Evolutionary conservation across 495 filamentous ascomycete genomes (phyloP).

Genomic region (Penicillium nucicola): DNA sequence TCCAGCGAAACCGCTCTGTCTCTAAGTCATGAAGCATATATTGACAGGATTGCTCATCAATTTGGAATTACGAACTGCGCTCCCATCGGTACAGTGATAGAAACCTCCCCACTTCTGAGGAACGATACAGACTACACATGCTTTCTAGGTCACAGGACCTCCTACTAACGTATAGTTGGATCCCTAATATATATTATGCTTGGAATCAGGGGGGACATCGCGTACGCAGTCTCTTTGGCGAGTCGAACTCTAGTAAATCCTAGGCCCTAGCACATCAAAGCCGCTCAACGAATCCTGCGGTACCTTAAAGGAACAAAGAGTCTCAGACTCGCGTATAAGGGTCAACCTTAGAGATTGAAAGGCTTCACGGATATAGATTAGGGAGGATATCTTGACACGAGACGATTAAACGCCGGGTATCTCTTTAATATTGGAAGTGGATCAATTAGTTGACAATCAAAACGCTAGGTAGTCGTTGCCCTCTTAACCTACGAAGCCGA

Average conservation of each 20-base stretch:
- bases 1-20: too few species aligned
- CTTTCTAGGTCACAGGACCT: neutral
- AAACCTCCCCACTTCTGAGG: conserved; percentile 7
- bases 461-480: conserved; percentile 31
- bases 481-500: conserved; percentile 38
- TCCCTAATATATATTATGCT: conserved; percentile 23
- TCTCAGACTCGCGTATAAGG: conserved; percentile 17
- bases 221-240: conserved; percentile 5
- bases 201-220: conserved; percentile 16
- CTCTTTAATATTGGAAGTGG: conserved; percentile 34
- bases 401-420: conserved; percentile 31
- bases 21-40: too few species aligned
- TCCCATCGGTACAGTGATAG: conserved; percentile 8
- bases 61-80: conserved; percentile 15
- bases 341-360: conserved; percentile 9
- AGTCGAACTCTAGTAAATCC: conserved; percentile 20
- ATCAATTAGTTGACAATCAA: conserved; percentile 37
- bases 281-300: conserved; percentile 12
- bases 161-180: conserved; percentile 18
- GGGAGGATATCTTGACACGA: conserved; percentile 18
- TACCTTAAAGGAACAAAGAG: conserved; percentile 21
- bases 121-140: conserved; percentile 5
- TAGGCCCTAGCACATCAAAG: conserved; percentile 13
- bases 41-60: too few species aligned
- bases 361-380: conserved; percentile 24